Base-by-base conservation (phyloP, 208 protist genomes). In the Acanthamoeba polyphaga region DNA sequence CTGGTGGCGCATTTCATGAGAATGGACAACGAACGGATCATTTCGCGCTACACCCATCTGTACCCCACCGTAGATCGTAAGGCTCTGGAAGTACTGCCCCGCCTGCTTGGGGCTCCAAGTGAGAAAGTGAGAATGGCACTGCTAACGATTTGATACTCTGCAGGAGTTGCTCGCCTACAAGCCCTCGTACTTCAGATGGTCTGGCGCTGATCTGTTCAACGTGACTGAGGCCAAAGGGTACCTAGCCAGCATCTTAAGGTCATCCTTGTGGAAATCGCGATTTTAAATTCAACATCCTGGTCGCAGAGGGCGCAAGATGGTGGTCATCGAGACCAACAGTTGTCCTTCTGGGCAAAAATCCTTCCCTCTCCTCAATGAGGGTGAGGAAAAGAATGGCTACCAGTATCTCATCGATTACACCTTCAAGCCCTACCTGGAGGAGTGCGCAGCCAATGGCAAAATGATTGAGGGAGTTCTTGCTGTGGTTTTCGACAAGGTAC, bases 301-400 rank as follows among this genome's bases (percentile, higher is more conserved):
- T 19, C 15, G 10, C 53, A 92, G 97, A 27, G 51, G 94, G 1
- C 95, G 97, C 34, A 95, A 97, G 49, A 98, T 98, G 97, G 68
- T 97, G 19, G 82, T 98, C 17, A 97, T 98, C 27, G 96, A 98
- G 62, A 98, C 97, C 9, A 98, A 98, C 96, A 97, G 93, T 22
- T 98, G 97, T 66, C 97, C 97, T 19, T 96, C 88, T 6, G 97
- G 97, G 0, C 94, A 97, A 64, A 98, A 98, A 85, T 97, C 94
- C 10, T 96, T 98, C 94, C 97, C 97, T 17, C 51, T 95, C 7
- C 60, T 96, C 15, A 74, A 85, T 22, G 95, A 96, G 15, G 38
- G 60, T 12, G 95, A 97, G 19, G 93, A 98, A 64, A 58, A 96
- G 34, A 96, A 95, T 27, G 96, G 96, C 60, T 97, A 97, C 70